These are phyloP conservation scores for Phytophthora chlamydospora DNA, from an alignment of 352 stramenopile species.

Conservation along the genomic window DNA sequence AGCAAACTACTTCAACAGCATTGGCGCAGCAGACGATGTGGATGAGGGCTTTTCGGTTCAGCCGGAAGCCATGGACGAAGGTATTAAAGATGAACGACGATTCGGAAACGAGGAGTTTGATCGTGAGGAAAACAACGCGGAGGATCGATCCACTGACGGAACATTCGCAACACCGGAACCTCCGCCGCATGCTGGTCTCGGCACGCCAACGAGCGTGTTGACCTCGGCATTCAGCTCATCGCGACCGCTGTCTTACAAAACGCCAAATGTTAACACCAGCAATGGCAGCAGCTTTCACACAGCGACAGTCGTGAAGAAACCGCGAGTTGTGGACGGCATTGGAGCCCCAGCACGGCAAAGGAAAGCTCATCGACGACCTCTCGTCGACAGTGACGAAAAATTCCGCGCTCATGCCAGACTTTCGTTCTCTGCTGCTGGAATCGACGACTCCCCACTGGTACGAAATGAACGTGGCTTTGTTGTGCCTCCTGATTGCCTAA, in stretches of 20 bases:
- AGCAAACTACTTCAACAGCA: conserved; percentile 50
- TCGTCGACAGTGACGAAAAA: conserved; percentile 67
- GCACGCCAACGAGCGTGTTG: conserved; percentile 26
- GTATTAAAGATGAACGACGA: background rate
- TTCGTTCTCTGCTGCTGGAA: conserved; percentile 61
- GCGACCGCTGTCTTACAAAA: conserved; percentile 42
- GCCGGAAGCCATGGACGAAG: conserved; percentile 15
- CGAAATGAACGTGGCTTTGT: background rate
- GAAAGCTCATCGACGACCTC: conserved; percentile 55
- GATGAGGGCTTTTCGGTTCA: conserved; percentile 7
- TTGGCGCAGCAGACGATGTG: conserved; percentile 9
- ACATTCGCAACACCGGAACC: conserved; percentile 43
- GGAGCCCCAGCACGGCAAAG: conserved; percentile 47
- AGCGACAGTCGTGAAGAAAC: conserved; percentile 61
- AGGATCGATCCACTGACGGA: conserved; percentile 30
- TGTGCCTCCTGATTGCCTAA: conserved; percentile 5
- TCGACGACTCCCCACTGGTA: conserved; percentile 67
- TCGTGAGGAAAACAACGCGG: conserved; percentile 35
- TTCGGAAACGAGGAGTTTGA: conserved; percentile 16
- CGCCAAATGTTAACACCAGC: conserved; percentile 31
- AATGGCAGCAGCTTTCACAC: conserved; percentile 25
- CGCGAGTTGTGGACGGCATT: conserved; percentile 42
- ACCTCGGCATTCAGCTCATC: conserved; percentile 8
- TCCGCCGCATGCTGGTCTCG: conserved; percentile 28
- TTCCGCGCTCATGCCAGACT: conserved; percentile 51